These are phyloP conservation scores for Stellera chamaejasme DNA, from an alignment of 345 rosid genomes.

Conservation along the genomic window DNA sequence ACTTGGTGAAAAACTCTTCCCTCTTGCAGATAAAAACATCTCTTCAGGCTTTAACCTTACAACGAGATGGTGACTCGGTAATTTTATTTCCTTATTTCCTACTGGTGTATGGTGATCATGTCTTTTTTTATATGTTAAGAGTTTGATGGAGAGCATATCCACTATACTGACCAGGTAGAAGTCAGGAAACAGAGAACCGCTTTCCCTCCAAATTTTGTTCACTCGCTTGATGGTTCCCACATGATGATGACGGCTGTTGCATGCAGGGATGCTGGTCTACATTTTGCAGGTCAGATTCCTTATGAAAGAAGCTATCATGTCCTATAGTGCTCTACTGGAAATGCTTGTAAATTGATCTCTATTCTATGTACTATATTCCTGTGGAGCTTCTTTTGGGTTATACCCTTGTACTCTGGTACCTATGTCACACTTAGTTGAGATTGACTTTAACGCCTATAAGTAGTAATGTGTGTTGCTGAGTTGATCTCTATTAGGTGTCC, in stretches of 20 bases:
- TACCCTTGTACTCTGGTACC: no score
- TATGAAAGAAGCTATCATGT: no score
- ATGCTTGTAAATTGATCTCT: no score
- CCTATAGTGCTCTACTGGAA: no score
- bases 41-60: constrained; percentile 89
- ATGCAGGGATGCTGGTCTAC: constrained; percentile 77
- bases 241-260: constrained; percentile 99
- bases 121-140: background rate
- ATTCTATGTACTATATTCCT: no score
- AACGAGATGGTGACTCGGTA: constrained; percentile 78
- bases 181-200: constrained; percentile 92
- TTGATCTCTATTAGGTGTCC: constrained; percentile 56
- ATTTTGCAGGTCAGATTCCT: constrained; percentile 70
- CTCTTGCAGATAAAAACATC: constrained; percentile 77
- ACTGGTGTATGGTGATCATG: constrained; percentile 1
- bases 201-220: constrained; percentile 95
- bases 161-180: constrained; percentile 42
- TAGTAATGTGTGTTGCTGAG: no score
- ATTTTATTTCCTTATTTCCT: constrained; percentile 16
- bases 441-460: no score
- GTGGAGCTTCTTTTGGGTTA: no score
- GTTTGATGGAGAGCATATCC: background rate
- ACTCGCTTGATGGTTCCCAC: constrained; percentile 94
- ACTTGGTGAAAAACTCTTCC: constrained; percentile 6
- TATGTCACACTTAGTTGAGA: no score